phyloP scores from a whole-genome alignment of 2,329 filamentous ascomycete genomes.

The Cytospora piceae region DNA sequence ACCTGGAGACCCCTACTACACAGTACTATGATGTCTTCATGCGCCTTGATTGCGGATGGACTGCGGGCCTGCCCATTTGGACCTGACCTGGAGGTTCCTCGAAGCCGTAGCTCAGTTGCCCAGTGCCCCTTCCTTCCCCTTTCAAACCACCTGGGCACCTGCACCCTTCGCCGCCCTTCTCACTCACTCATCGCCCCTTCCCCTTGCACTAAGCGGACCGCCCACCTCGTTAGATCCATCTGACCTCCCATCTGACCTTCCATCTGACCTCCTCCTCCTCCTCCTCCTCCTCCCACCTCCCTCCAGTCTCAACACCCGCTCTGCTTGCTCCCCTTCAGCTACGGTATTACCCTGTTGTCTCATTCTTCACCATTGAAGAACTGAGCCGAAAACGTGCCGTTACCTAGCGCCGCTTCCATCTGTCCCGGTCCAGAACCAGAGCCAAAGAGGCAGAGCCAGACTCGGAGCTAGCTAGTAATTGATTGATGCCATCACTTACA shows the following conservation, averaged over 20 bases:
- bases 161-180: slow-evolving; percentile 15
- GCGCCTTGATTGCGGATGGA: slow-evolving; percentile 9
- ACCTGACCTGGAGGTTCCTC: background rate
- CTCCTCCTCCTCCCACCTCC: background rate
- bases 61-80: slow-evolving; percentile 4
- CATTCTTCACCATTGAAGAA: slow-evolving; percentile 7
- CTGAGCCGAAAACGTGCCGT: slow-evolving; percentile 16
- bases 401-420: slow-evolving; percentile 9
- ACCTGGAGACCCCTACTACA: background rate
- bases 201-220: slow-evolving; percentile 27
- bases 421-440: slow-evolving; percentile 14
- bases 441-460: background rate
- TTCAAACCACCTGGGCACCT: background rate
- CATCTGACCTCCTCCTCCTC: slow-evolving; percentile 15
- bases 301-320: slow-evolving; percentile 1
- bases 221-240: slow-evolving; percentile 14
- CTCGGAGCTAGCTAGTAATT: slow-evolving; percentile 11
- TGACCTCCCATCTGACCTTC: slow-evolving; percentile 17
- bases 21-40: slow-evolving; percentile 23
- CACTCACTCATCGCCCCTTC: slow-evolving; percentile 8
- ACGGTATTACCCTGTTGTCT: background rate
- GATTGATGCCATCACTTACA: background rate
- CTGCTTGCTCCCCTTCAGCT: background rate
- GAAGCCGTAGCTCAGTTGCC: background rate
- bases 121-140: background rate